phyloP scores from a whole-genome alignment of 306 rosid genomes.

The Erythrophleum fordii region DNA sequence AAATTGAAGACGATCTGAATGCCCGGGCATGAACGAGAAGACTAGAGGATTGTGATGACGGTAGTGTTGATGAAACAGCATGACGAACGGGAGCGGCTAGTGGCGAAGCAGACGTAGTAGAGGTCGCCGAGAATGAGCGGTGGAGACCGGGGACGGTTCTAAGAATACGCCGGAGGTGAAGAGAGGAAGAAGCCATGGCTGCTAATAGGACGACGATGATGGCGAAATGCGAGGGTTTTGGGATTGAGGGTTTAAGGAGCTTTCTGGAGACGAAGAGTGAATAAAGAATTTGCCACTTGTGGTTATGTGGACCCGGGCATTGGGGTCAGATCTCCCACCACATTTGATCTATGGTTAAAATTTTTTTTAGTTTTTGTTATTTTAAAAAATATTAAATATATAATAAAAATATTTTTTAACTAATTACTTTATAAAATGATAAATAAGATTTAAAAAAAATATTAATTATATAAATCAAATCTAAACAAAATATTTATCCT shows the following conservation, averaged over 20 bases:
- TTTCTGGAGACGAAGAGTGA: background rate
- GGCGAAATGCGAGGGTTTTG: slow-evolving; percentile 22
- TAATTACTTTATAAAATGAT: no score
- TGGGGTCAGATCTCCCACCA: no score
- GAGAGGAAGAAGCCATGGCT: slow-evolving; percentile 63
- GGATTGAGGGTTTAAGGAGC: slow-evolving; percentile 34
- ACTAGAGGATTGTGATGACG: slow-evolving; percentile 7
- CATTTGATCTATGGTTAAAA: no score
- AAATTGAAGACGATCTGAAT: slow-evolving; percentile 45
- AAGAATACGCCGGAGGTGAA: slow-evolving; percentile 61
- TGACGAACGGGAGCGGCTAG: slow-evolving; percentile 19
- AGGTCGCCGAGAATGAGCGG: slow-evolving; percentile 39
- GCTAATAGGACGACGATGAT: background rate
- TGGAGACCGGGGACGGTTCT: slow-evolving; percentile 43
- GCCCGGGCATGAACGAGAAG: slow-evolving; percentile 42
- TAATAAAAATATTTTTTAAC: no score
- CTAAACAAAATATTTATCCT: no score
- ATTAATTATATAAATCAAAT: no score
- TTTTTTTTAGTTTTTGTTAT: no score
- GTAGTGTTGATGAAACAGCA: slow-evolving; percentile 10
- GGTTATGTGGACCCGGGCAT: no score
- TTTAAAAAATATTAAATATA: no score
- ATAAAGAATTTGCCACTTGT: no score
- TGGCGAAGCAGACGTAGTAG: slow-evolving; percentile 1
- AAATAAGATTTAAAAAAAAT: no score